Percentiles rank a stretch among this genome's conserved stretches.
These are phyloP conservation scores for Penicillium capsulatum DNA, from an alignment of 2,329 filamentous ascomycete genomes.

Conservation along the genomic window DNA sequence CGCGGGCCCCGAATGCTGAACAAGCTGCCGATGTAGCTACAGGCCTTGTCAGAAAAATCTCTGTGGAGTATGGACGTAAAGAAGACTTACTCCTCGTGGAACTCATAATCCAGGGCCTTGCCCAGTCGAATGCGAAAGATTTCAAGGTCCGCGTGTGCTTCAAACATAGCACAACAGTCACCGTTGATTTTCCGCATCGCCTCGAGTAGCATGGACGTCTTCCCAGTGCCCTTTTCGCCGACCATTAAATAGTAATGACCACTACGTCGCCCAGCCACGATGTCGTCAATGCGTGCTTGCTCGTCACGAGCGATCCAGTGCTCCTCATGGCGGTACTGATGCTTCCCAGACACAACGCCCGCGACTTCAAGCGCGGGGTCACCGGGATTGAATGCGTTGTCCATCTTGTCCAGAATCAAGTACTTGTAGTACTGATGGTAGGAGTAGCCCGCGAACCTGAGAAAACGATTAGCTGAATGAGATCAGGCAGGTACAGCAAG, in stretches of 20 bases:
- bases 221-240: conserved; percentile 93
- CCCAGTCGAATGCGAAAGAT: conserved; percentile 91
- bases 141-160: conserved; percentile 90
- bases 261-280: conserved; percentile 65
- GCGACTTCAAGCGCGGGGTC: conserved; percentile 84
- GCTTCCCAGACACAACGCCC: conserved; percentile 45
- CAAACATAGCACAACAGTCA: conserved; percentile 88
- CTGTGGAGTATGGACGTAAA: neutral
- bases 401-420: conserved; percentile 87
- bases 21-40: conserved; percentile 71
- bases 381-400: conserved; percentile 83
- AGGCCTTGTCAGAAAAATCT: conserved; percentile 11
- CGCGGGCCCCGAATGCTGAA: conserved; percentile 92
- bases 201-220: conserved; percentile 93
- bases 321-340: conserved; percentile 44
- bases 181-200: conserved; percentile 91
- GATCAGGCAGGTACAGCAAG: neutral
- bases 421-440: conserved; percentile 87
- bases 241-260: conserved; percentile 91
- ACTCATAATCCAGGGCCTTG: conserved; percentile 93
- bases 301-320: conserved; percentile 83
- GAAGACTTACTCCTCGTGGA: conserved; percentile 77
- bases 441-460: conserved; percentile 61
- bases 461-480: conserved; percentile 14
- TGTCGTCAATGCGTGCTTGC: conserved; percentile 75